Evolutionary conservation across 2,329 filamentous ascomycete genomes (phyloP), one percentile per base, ranked within the genome.

Genomic region (Ophiosphaerella narmari): DNA sequence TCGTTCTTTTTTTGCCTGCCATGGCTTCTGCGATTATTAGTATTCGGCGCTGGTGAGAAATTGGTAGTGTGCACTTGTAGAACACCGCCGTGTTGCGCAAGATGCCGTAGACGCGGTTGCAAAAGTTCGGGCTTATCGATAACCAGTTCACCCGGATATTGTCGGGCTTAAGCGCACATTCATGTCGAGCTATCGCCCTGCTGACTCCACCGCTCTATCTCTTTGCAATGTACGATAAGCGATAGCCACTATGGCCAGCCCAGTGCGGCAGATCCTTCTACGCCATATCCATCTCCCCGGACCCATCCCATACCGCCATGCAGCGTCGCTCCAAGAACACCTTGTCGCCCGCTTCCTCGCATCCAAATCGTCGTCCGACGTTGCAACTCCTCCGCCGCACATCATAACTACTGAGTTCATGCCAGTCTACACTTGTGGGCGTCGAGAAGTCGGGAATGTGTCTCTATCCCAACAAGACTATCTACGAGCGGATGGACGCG

Each of bases 351-450:
- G 76, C 32, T 80, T 87, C 52, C 83, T 90, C 39, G 74, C 81
- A 24, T 78, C 84, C 71, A 90, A 89, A 71, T 78, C 78, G 39
- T 68, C 75, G 14, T 64, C 72, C 43, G 61, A 65, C 39, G 59
- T 71, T 1, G 57, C 75, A 4, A 73, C 81, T 9, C 88, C 88
- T 1, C 72, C 81, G 7, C 88, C 88, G 1, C 77, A 79, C 29
- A 80, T 97, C 57, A 80, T 97, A 55, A 91, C 90, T 57, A 94
- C 96, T 74, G 86, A 90, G 46, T 89, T 91, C 40, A 77, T 81
- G 31, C 91, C 92, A 1, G 90, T 91, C 39, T 97, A 94, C 75
- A 97, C 93, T 12, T 88, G 92, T 58, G 94, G 94, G 46, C 88
- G 93, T 5, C 88, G 94, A 29, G 91, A 97, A 66, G 63, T 77